Base-by-base conservation (phyloP, 495 filamentous ascomycete genomes). In the Neurospora terricola region DNA sequence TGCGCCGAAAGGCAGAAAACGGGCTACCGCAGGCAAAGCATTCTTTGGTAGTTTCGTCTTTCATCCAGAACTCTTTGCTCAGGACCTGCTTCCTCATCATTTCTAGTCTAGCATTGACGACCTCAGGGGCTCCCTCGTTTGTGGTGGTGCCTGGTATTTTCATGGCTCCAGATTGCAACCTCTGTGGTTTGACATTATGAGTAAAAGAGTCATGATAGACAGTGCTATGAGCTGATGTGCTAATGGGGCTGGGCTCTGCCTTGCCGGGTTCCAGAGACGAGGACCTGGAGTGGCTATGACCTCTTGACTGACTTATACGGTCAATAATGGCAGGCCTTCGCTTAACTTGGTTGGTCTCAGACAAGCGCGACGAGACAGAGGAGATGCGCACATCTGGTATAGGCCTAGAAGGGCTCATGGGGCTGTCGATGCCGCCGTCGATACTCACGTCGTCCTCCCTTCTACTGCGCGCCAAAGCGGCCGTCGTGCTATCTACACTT, bases 21-120 rank as follows among this genome's bases (percentile, higher is more conserved):
- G 92, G 87, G 74, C 93, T 91, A 59, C 90, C 91, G 77, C 96
- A 99, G 66, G 92, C 87, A 78, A 98, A 99, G 79, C 96, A 99
- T 76, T 98, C 95, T 81, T 95, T 98, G 66, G 94, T 95, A 78
- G 96, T 97, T 78, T 98, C 96, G 82, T 99, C 96, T 66, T 92
- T 92, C 96, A 99, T 99, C 96, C 96, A 99, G 78, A 96, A 98
- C 71, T 97, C 93, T 79, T 92, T 95, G 76, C 91, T 97, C 16
- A 98, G 84, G 39, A 98, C 87, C 79, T 92, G 93, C 77, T 92
- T 94, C 72, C 91, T 86, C 82, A 94, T 88, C 77, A 93, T 87
- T 73, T 90, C 87, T 34, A 91, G 83, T 42, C 87, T 84, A 59
- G 86, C 87, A 75, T 85, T 91, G 27, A 91, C 87, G 45, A 85